Evolutionary conservation across 176 grass and related monocot genomes (phyloP).

Genomic region (Musa schizocarpa): DNA sequence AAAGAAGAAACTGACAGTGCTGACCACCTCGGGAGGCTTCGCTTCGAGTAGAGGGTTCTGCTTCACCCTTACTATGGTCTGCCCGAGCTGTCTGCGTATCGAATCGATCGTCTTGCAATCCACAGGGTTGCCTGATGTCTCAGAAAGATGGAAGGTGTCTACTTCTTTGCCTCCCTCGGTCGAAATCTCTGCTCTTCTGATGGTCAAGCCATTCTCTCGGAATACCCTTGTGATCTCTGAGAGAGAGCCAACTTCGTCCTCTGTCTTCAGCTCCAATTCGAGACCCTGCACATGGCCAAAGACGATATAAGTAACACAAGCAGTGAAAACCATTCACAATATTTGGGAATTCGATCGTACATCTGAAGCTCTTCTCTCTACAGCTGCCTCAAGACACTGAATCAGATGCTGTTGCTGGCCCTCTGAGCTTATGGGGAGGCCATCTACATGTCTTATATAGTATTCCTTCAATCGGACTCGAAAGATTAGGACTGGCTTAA

Average conservation of each 20-base stretch:
- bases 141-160: conserved; percentile 3
- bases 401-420: background rate
- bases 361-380: conserved; percentile 10
- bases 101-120: background rate
- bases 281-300: background rate
- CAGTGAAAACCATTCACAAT: background rate
- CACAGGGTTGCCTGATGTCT: background rate
- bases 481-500: background rate
- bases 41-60: background rate
- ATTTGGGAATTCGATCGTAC: background rate
- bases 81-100: background rate
- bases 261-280: background rate
- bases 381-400: conserved; percentile 14
- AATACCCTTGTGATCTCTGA: background rate
- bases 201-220: conserved; percentile 7
- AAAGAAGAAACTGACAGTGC: background rate
- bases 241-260: background rate
- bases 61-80: background rate
- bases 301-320: background rate
- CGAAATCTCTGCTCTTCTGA: background rate
- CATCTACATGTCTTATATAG: conserved; percentile 18
- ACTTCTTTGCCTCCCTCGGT: background rate
- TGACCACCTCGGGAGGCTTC: background rate
- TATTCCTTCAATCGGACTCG: conserved; percentile 4
- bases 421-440: conserved; percentile 1